A percentile compares a stretch with the other conserved stretches of the same genome.
phyloP scores from a whole-genome alignment of 2,329 filamentous ascomycete genomes.

The Alternaria metachromatica region DNA sequence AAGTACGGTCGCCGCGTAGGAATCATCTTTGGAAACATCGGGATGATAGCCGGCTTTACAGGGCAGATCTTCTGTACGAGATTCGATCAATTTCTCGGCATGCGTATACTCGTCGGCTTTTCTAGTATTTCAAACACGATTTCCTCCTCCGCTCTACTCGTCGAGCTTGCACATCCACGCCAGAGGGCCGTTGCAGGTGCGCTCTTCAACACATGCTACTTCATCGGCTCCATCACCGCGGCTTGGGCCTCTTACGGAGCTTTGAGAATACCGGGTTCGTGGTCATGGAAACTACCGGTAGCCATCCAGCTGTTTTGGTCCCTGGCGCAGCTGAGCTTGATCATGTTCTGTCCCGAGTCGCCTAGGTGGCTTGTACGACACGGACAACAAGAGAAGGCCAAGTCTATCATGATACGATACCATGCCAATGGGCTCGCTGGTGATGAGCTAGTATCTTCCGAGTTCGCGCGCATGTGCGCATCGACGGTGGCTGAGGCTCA shows the following conservation, averaged over 20 bases:
- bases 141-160: constrained; percentile 13
- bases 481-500: not conserved
- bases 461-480: constrained; percentile 13
- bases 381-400: constrained; percentile 60
- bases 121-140: constrained; percentile 18
- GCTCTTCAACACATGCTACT: constrained; percentile 25
- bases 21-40: constrained; percentile 16
- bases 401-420: constrained; percentile 60
- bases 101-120: constrained; percentile 17
- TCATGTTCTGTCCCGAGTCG: constrained; percentile 56
- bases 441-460: constrained; percentile 13
- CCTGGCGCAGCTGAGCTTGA: constrained; percentile 5
- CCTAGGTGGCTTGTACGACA: constrained; percentile 66
- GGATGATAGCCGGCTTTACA: constrained; percentile 14
- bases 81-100: constrained; percentile 10
- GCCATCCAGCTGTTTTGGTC: constrained; percentile 16
- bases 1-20: constrained; percentile 20
- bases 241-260: constrained; percentile 18
- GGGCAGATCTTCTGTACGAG: constrained; percentile 17
- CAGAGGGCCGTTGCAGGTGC: constrained; percentile 21
- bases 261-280: constrained; percentile 8
- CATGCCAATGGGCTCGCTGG: constrained; percentile 55
- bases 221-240: constrained; percentile 16
- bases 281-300: constrained; percentile 21
- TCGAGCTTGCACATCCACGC: constrained; percentile 24